Evolutionary conservation across 169 alveolate species (phyloP).

Genomic region (Babesia sp.): DNA sequence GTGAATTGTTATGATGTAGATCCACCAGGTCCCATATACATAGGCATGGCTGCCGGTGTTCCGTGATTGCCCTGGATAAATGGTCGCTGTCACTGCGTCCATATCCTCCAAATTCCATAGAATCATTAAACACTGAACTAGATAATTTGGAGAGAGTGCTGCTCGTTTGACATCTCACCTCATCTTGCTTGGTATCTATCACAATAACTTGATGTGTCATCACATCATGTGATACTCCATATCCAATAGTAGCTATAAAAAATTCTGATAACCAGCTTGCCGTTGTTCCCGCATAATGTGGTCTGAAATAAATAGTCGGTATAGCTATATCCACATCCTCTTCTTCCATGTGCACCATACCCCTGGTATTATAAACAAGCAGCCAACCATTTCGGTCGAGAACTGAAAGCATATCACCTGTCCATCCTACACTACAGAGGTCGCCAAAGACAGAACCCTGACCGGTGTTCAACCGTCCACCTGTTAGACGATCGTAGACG

Average conservation of each 20-base stretch:
- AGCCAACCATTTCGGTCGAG: constrained; percentile 55
- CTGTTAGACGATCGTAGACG: constrained; percentile 10
- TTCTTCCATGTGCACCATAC: constrained; percentile 23
- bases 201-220: constrained; percentile 14
- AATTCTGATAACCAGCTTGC: constrained; percentile 53
- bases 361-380: constrained; percentile 44
- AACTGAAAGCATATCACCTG: constrained; percentile 56
- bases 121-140: neutral
- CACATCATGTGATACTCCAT: constrained; percentile 32
- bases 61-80: constrained; percentile 14
- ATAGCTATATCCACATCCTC: constrained; percentile 19
- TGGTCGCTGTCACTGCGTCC: constrained; percentile 3
- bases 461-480: constrained; percentile 12
- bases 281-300: constrained; percentile 36
- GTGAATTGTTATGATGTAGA: constrained; percentile 35
- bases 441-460: constrained; percentile 57
- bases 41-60: constrained; percentile 22
- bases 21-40: constrained; percentile 67
- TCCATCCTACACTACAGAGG: constrained; percentile 39
- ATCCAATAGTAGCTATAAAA: constrained; percentile 44
- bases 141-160: constrained; percentile 1
- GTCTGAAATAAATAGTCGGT: constrained; percentile 48
- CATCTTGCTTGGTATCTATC: constrained; percentile 6
- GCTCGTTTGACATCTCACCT: neutral
- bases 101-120: neutral